These are phyloP conservation scores for Filosporella fistucella DNA, from an alignment of 495 filamentous ascomycete genomes.

Conservation along the genomic window DNA sequence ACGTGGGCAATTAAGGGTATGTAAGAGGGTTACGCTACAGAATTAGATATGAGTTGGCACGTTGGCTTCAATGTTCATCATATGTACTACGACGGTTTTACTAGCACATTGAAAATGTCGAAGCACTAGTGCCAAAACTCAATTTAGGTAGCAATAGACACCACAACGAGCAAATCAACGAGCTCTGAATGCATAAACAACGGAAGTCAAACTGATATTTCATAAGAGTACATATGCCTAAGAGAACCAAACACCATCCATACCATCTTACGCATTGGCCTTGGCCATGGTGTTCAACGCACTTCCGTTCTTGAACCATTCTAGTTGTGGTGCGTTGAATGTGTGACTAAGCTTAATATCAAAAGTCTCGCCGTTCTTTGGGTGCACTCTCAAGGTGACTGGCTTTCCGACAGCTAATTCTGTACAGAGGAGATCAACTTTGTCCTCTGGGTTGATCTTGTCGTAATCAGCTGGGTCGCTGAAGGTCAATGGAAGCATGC, in stretches of 20 bases:
- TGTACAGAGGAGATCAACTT: constrained; percentile 84
- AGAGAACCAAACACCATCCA: constrained; percentile 2
- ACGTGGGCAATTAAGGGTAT: no score
- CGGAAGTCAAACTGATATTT: no score
- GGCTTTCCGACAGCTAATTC: constrained; percentile 92
- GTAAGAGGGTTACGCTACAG: no score
- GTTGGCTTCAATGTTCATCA: no score
- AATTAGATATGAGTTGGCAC: no score
- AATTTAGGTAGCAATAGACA: no score
- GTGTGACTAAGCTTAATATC: constrained; percentile 87
- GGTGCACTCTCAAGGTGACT: constrained; percentile 86
- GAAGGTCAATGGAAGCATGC: constrained; percentile 98
- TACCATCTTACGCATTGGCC: not conserved
- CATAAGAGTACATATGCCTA: no score
- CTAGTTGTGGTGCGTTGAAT: constrained; percentile 94
- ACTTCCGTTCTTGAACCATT: constrained; percentile 97
- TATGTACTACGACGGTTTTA: no score
- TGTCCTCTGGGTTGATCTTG: constrained; percentile 90
- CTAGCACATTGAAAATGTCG: no score
- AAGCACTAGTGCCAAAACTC: no score
- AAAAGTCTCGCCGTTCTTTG: constrained; percentile 73
- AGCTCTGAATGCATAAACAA: no score
- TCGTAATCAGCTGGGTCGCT: constrained; percentile 94
- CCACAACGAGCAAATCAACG: no score
- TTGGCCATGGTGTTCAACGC: constrained; percentile 99